Percentiles rank a stretch among this genome's conserved stretches.
phyloP scores from a whole-genome alignment of 2,329 filamentous ascomycete species.

The Spiromastix sp. region DNA sequence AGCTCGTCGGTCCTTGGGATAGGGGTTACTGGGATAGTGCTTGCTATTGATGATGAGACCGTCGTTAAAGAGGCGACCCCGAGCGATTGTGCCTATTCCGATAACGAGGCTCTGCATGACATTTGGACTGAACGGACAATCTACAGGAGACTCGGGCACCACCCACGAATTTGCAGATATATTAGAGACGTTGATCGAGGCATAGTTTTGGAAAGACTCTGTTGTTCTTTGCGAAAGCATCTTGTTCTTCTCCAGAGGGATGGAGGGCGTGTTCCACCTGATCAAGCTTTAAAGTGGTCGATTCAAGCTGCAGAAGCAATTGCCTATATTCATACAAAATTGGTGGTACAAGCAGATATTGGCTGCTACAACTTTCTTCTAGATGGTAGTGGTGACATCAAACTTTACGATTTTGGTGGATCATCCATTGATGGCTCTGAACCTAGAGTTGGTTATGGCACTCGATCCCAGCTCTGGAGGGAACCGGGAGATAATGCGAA shows the following conservation, averaged over 20 bases:
- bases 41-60: too few relatives aligned
- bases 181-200: not conserved
- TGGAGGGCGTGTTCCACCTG: not conserved
- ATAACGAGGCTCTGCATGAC: not conserved
- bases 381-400: not conserved
- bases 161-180: slow-evolving; percentile 1
- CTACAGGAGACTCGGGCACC: not conserved
- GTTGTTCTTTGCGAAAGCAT: not conserved
- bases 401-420: slow-evolving; percentile 1
- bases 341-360: slow-evolving; percentile 4
- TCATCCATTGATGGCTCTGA: not conserved
- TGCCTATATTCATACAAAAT: slow-evolving; percentile 3
- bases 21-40: too few relatives aligned
- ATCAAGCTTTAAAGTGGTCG: not conserved
- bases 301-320: slow-evolving; percentile 5
- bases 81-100: not conserved
- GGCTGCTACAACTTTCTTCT: slow-evolving; percentile 4
- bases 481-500: not conserved
- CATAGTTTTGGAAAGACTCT: not conserved
- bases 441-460: not conserved
- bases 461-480: not conserved
- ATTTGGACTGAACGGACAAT: not conserved
- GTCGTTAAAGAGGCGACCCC: too few relatives aligned
- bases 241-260: not conserved
- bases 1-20: too few relatives aligned